Conservation (phyloP, 176 grass and related monocot genomes). For the Canna indica region DNA sequence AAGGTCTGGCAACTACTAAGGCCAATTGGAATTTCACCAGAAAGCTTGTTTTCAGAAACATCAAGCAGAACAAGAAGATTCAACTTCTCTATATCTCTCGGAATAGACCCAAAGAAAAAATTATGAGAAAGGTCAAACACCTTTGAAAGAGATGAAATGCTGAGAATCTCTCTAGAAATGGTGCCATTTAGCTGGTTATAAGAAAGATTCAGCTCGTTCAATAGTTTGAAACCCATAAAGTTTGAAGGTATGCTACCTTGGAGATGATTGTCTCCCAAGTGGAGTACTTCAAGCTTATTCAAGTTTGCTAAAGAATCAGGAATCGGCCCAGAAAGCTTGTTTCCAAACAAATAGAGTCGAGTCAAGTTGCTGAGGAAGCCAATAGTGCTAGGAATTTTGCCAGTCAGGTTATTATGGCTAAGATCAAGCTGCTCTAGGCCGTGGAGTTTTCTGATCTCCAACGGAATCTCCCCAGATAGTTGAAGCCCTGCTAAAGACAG, state of each 20-base stretch:
- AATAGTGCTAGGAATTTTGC: constrained; percentile 17
- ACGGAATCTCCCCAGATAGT: not conserved
- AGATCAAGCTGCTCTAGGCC: constrained; percentile 15
- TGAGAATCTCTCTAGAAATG: constrained; percentile 4
- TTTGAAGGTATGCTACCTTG: constrained; percentile 14
- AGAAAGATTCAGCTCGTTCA: constrained; percentile 26
- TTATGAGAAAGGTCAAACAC: not conserved
- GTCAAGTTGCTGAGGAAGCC: not conserved
- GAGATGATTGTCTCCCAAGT: constrained; percentile 22
- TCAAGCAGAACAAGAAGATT: too few species aligned
- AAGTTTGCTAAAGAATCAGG: constrained; percentile 25
- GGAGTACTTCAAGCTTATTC: constrained; percentile 8
- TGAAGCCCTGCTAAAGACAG: not conserved
- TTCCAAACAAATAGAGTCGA: not conserved
- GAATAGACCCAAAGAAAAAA: not conserved
- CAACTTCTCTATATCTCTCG: not conserved
- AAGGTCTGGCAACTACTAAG: constrained; percentile 15
- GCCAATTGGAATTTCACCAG: constrained; percentile 14
- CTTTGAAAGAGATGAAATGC: not conserved
- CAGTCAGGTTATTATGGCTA: constrained; percentile 32
- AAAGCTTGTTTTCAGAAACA: not conserved
- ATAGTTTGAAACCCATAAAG: constrained; percentile 9
- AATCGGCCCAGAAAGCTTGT: constrained; percentile 25
- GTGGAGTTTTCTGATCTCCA: not conserved
- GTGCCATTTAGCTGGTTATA: constrained; percentile 18